phyloP scores from a whole-genome alignment of 108 stramenopile genomes.

The Skeletonema grethae region DNA sequence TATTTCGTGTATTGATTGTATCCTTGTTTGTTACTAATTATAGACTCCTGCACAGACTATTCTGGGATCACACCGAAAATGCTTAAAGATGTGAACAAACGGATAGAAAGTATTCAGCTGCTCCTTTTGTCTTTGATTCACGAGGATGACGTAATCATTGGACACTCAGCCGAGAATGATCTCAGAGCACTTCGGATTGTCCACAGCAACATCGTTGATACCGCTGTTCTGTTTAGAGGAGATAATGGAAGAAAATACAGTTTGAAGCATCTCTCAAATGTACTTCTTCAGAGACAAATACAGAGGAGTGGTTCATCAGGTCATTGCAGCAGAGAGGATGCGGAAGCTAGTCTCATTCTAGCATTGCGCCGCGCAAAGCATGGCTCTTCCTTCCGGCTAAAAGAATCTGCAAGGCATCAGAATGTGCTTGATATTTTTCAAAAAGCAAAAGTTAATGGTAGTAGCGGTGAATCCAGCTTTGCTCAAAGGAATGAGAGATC shows the following conservation, averaged over 20 bases:
- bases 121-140: conserved; percentile 62
- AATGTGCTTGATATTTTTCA: conserved; percentile 38
- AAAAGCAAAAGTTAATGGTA: conserved; percentile 28
- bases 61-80: conserved; percentile 76
- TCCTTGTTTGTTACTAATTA: background rate
- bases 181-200: conserved; percentile 73
- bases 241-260: conserved; percentile 69
- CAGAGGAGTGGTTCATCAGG: conserved; percentile 44
- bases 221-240: conserved; percentile 77
- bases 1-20: background rate
- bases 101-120: conserved; percentile 77
- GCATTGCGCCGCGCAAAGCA: conserved; percentile 67
- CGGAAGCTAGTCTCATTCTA: conserved; percentile 65
- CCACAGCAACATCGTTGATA: conserved; percentile 82
- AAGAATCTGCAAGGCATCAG: conserved; percentile 32
- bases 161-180: conserved; percentile 94
- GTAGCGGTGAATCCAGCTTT: conserved; percentile 14
- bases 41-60: conserved; percentile 36
- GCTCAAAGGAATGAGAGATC: conserved; percentile 32
- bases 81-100: conserved; percentile 58
- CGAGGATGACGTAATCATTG: conserved; percentile 80
- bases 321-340: conserved; percentile 87
- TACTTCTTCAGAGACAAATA: conserved; percentile 64
- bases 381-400: conserved; percentile 60
- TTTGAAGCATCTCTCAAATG: conserved; percentile 60